Evolutionary conservation across 1,139 yeast species (phyloP).

Genomic region (Candida sojae): DNA sequence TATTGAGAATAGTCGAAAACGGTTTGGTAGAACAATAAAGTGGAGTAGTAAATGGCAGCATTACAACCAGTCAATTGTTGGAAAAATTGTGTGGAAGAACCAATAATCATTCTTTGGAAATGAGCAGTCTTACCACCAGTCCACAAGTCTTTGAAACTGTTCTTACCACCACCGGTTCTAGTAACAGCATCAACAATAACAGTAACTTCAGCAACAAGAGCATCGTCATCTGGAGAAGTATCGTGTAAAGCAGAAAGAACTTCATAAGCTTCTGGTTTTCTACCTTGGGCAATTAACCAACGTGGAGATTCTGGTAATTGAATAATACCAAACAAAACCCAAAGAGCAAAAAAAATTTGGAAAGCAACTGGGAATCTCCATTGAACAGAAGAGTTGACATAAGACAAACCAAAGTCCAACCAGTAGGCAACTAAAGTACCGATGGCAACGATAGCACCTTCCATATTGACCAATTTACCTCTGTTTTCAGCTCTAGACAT

Average conservation of each 20-base stretch:
- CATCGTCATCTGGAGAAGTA: conserved; percentile 42
- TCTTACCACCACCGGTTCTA: conserved; percentile 38
- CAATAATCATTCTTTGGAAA: conserved; percentile 56
- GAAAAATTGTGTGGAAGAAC: conserved; percentile 60
- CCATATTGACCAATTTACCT: conserved; percentile 69
- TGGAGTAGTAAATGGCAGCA: conserved; percentile 68
- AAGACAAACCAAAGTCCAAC: conserved; percentile 73
- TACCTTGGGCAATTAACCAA: conserved; percentile 62
- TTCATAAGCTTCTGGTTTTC: conserved; percentile 49
- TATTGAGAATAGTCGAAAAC: conserved; percentile 42
- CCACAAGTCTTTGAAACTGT: conserved; percentile 51
- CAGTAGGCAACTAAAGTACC: conserved; percentile 77
- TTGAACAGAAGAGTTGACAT: conserved; percentile 51
- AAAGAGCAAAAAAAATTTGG: conserved; percentile 42
- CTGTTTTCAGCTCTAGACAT: conserved; percentile 71
- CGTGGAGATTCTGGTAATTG: conserved; percentile 72
- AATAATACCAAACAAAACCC: conserved; percentile 37
- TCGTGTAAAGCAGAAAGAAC: conserved; percentile 44
- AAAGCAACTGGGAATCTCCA: conserved; percentile 53
- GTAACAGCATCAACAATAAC: conserved; percentile 45
- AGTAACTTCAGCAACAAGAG: conserved; percentile 43
- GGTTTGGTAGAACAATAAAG: conserved; percentile 61
- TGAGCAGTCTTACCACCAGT: conserved; percentile 61
- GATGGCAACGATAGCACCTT: conserved; percentile 70
- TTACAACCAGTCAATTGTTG: conserved; percentile 68